phyloP scores from a whole-genome alignment of 2,329 filamentous ascomycete genomes.

The Lecanicillium sp. region DNA sequence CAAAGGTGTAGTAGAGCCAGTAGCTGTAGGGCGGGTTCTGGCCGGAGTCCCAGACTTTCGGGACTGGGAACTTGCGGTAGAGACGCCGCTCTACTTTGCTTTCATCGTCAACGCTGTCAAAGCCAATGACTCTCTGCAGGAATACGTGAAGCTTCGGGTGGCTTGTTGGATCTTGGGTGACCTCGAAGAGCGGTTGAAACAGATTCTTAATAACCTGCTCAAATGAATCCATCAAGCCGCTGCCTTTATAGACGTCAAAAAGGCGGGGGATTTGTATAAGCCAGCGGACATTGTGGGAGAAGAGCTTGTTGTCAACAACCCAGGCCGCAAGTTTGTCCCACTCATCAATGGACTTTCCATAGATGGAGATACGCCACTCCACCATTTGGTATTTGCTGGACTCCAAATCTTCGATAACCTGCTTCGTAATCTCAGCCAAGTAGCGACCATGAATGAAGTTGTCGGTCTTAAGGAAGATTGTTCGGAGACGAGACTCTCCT shows the following conservation, averaged over 20 bases:
- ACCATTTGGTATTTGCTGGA: slow-evolving; percentile 99
- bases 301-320: slow-evolving; percentile 97
- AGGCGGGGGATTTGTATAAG: slow-evolving; percentile 90
- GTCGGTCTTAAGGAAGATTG: slow-evolving; percentile 98
- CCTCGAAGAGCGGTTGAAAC: slow-evolving; percentile 90
- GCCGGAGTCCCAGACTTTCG: slow-evolving; percentile 79
- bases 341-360: slow-evolving; percentile 83
- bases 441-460: slow-evolving; percentile 96
- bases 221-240: slow-evolving; percentile 77
- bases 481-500: slow-evolving; percentile 86
- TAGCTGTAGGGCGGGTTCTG: slow-evolving; percentile 98
- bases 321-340: slow-evolving; percentile 97
- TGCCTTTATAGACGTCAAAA: slow-evolving; percentile 92
- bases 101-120: slow-evolving; percentile 97
- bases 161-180: slow-evolving; percentile 75
- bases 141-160: slow-evolving; percentile 94
- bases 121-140: slow-evolving; percentile 88
- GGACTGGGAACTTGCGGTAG: slow-evolving; percentile 92
- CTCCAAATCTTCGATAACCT: slow-evolving; percentile 94
- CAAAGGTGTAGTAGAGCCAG: slow-evolving; percentile 96
- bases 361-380: slow-evolving; percentile 97
- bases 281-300: slow-evolving; percentile 97
- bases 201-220: slow-evolving; percentile 87
- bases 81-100: slow-evolving; percentile 91
- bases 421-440: slow-evolving; percentile 93